A percentile compares a stretch with the other conserved stretches of the same genome.
Evolutionary conservation across 805 yeast genomes (phyloP).

Genomic region (Spathaspora girioi): DNA sequence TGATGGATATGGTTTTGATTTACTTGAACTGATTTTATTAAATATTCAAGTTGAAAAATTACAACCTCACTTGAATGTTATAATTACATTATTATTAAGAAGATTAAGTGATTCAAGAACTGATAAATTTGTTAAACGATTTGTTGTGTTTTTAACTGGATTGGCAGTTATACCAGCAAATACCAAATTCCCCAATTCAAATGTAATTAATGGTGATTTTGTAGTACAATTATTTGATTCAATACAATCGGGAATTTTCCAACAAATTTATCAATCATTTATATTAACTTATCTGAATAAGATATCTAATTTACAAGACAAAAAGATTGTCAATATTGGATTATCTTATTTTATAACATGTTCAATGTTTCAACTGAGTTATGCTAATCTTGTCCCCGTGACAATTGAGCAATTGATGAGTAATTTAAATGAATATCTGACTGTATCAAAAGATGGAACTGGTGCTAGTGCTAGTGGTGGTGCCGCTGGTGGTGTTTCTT

Average conservation of each 20-base stretch:
- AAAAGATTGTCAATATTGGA: slow-evolving; percentile 53
- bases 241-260: slow-evolving; percentile 62
- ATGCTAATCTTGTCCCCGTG: slow-evolving; percentile 20
- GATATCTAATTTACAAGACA: slow-evolving; percentile 50
- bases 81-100: slow-evolving; percentile 73
- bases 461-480: slow-evolving; percentile 6
- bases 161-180: slow-evolving; percentile 11
- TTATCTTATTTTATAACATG: slow-evolving; percentile 38
- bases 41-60: slow-evolving; percentile 50
- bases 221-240: slow-evolving; percentile 63
- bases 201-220: slow-evolving; percentile 37
- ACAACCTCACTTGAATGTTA: slow-evolving; percentile 57
- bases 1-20: slow-evolving; percentile 81
- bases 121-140: slow-evolving; percentile 71
- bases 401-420: slow-evolving; percentile 30
- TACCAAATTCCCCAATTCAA: slow-evolving; percentile 2
- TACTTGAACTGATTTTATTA: slow-evolving; percentile 65
- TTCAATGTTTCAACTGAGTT: slow-evolving; percentile 12
- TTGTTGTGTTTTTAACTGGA: slow-evolving; percentile 55
- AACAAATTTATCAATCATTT: slow-evolving; percentile 46
- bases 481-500: too few relatives aligned
- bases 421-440: slow-evolving; percentile 25
- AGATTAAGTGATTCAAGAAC: slow-evolving; percentile 79
- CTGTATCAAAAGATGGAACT: slow-evolving; percentile 18
- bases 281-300: slow-evolving; percentile 50